Evolutionary conservation across 2,329 filamentous ascomycete species (phyloP).

Genomic region (Fusarium phyllophilum): DNA sequence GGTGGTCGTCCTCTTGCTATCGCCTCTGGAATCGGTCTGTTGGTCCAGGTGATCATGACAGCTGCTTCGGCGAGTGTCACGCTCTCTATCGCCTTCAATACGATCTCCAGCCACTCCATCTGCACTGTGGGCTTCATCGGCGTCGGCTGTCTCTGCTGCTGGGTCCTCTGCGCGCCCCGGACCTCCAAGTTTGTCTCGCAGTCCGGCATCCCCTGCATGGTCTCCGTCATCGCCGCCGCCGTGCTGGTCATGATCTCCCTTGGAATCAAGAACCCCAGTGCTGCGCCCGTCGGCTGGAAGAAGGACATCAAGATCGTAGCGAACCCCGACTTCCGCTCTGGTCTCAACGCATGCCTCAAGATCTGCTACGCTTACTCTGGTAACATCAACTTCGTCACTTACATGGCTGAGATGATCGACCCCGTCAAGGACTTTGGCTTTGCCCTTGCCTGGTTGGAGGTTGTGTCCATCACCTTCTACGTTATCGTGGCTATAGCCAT

Average conservation of each 20-base stretch:
- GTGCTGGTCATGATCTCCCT: slow-evolving; percentile 52
- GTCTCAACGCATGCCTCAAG: slow-evolving; percentile 49
- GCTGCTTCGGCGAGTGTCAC: slow-evolving; percentile 73
- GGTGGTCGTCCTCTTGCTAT: slow-evolving; percentile 46
- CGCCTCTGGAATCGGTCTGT: slow-evolving; percentile 66
- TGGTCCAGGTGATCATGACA: slow-evolving; percentile 78
- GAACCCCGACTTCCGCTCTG: slow-evolving; percentile 46
- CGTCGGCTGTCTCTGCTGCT: slow-evolving; percentile 70
- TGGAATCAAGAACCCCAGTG: slow-evolving; percentile 44
- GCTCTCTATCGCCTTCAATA: slow-evolving; percentile 75
- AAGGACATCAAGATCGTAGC: slow-evolving; percentile 46
- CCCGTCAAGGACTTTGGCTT: slow-evolving; percentile 48
- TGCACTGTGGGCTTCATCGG: slow-evolving; percentile 75
- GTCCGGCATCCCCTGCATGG: slow-evolving; percentile 47
- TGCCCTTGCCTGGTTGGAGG: slow-evolving; percentile 39
- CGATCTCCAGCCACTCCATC: slow-evolving; percentile 67
- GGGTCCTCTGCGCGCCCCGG: slow-evolving; percentile 71
- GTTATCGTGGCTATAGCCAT: slow-evolving; percentile 42
- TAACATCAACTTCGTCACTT: slow-evolving; percentile 51
- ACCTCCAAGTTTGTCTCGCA: slow-evolving; percentile 63
- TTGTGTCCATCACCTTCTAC: slow-evolving; percentile 43
- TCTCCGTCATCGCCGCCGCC: slow-evolving; percentile 50
- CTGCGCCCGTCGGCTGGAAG: slow-evolving; percentile 43
- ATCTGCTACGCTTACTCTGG: slow-evolving; percentile 52
- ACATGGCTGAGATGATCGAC: slow-evolving; percentile 51